Base-by-base conservation (phyloP, 768 basidiomycete genomes). In the Mycena indigotica region DNA sequence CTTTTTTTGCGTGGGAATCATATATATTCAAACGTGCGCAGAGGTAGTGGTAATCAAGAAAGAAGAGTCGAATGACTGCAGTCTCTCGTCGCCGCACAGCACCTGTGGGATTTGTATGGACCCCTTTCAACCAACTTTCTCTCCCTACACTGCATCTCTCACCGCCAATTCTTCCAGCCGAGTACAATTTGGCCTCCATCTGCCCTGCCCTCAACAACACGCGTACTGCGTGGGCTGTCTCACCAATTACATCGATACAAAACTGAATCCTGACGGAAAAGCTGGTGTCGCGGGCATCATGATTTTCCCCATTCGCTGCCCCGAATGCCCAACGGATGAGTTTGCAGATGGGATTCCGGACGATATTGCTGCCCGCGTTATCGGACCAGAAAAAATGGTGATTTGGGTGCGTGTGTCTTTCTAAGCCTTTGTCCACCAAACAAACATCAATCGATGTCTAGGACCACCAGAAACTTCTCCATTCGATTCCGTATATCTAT, bases 81-180 rank as follows among this genome's bases (percentile, higher is more conserved):
- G 53, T 32, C 29, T 50, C 10, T 23, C 10, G n/a, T n/a, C 50
- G 6, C 29, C 50, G 4, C 72, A 71, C 50, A 64, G 69, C 2
- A 68, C 39, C 1, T 77, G 75, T 51, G 74, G 72, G 3, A 77
- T 77, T 45, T 77, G 76, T 63, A 66, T 74, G 58, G 76, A 77
- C 45, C 58, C 72, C 1, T 76, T 75, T 56, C 70, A 72, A 38
- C 55, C 56, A 5, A 73, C 75, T 0, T 58, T 72, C 57, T 72
- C 73, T 1, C 73, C 74, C 13, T 55, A 71, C 28, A 58, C 64
- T 3, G 74, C 75, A 0, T 65, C 74, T 3, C 62, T 67, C 3
- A 69, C 70, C 2, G 74, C 74, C 13, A 74, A 71, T 28, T 72
- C 73, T 0, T 77, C 75, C 5, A 64, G 53, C 16, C 69, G 68